Conservation (phyloP, 345 rosid species). For the Gossypium turneri region DNA sequence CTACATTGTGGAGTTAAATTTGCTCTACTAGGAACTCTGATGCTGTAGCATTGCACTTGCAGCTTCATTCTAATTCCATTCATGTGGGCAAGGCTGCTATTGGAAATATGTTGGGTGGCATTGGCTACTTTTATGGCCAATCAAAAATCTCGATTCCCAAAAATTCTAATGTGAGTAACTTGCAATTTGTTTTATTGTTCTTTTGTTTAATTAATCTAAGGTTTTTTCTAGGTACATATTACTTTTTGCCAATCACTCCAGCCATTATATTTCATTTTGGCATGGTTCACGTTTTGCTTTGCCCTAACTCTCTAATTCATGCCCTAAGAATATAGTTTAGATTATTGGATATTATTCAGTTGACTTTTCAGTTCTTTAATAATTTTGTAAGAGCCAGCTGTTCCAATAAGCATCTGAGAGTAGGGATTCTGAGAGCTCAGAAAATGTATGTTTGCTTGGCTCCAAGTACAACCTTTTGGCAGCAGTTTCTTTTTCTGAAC, state of each 20-base stretch:
- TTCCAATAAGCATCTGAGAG: background rate
- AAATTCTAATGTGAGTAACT: slow-evolving; percentile 52
- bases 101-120: slow-evolving; percentile 88
- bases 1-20: slow-evolving; percentile 1
- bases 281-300: background rate
- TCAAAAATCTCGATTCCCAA: slow-evolving; percentile 59
- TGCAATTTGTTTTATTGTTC: slow-evolving; percentile 1
- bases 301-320: slow-evolving; percentile 3
- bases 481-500: background rate
- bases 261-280: background rate
- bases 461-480: background rate
- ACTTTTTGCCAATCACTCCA: background rate
- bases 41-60: slow-evolving; percentile 22
- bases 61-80: slow-evolving; percentile 61
- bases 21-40: slow-evolving; percentile 7
- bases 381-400: background rate
- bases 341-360: background rate
- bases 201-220: background rate
- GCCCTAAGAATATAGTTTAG: background rate
- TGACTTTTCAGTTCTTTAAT: background rate
- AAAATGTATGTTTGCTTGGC: slow-evolving; percentile 5
- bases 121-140: slow-evolving; percentile 94
- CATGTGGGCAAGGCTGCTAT: slow-evolving; percentile 76
- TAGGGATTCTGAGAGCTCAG: background rate
- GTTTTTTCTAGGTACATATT: background rate